Conservation (phyloP, 2,329 filamentous ascomycete genomes). For the Colletotrichum orbiculare region DNA sequence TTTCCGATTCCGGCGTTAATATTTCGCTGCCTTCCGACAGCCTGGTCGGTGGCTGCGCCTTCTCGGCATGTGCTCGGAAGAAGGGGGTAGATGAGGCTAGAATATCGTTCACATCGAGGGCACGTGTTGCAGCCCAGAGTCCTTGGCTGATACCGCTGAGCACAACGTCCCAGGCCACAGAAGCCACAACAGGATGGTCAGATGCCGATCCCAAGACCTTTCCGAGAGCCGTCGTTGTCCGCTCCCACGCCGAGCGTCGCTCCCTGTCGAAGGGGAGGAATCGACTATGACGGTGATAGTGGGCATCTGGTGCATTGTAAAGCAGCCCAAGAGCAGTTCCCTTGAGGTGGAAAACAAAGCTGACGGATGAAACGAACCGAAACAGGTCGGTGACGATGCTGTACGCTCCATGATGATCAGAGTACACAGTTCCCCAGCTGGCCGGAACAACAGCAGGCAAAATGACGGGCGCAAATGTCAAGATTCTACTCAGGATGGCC, state of each 20-base stretch:
- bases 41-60: slow-evolving; percentile 21
- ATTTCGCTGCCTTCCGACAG: slow-evolving; percentile 10
- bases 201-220: slow-evolving; percentile 61
- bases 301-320: slow-evolving; percentile 58
- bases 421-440: slow-evolving; percentile 59
- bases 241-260: slow-evolving; percentile 56
- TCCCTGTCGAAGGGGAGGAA: slow-evolving; percentile 58
- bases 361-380: slow-evolving; percentile 55
- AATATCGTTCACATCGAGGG: slow-evolving; percentile 62
- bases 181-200: slow-evolving; percentile 68
- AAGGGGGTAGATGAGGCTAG: slow-evolving; percentile 51
- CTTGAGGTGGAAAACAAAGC: slow-evolving; percentile 57
- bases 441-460: slow-evolving; percentile 59
- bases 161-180: slow-evolving; percentile 68
- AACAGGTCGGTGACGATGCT: slow-evolving; percentile 59
- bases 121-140: slow-evolving; percentile 66
- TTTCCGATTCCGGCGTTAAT: slow-evolving; percentile 25
- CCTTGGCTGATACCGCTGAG: slow-evolving; percentile 65
- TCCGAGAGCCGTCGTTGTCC: slow-evolving; percentile 55
- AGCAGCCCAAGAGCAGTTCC: slow-evolving; percentile 55
- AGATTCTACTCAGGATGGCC: slow-evolving; percentile 46
- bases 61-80: slow-evolving; percentile 35
- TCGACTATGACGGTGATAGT: slow-evolving; percentile 60
- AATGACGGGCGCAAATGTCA: slow-evolving; percentile 59
- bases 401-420: slow-evolving; percentile 51